Evolutionary conservation across 495 filamentous ascomycete genomes (phyloP), one percentile per base, ranked within the genome.

Genomic region (Aspergillus baeticus): DNA sequence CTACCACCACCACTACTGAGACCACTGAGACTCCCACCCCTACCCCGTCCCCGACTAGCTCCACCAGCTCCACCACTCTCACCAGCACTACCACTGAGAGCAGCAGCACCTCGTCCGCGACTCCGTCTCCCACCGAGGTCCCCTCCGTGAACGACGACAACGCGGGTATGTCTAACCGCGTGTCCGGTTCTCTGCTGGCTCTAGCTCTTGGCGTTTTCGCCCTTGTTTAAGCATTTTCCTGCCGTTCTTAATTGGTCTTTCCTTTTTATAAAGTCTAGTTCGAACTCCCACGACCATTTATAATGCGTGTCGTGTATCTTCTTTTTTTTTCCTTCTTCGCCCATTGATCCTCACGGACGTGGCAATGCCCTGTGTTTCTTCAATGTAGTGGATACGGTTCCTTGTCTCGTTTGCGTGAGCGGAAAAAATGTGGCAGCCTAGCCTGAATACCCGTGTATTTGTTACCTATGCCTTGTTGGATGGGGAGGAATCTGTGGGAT

Each of bases 51-150:
- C 43, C 46, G 33, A 45, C 35, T 22, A 53, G 49, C 36, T 43
- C 51, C 14, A 45, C 51, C 35, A 53, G 36, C 37, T 23, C 43
- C 45, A 51, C 33, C 62, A 44, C 60, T 33, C 67, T 80, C 22
- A 73, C 66, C 10, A 54, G 61, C 47, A 74, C 74, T 48, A 71
- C 73, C 36, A 69, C 70, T 15, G 58, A 67, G 5, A 49, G 33
- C 10, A 58, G 68, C 26, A 56, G 61, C 50, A 65, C 71, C 20
- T 52, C 65, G 10, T 92, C 14, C 77, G 82, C 54, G 77, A 91
- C 52, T 91, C 91, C 61, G 71, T 85, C 18, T 65, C 75, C n/a
- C 66, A 68, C 49, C 57, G 78, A 54, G 56, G 77, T n/a, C 63
- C 84, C 29, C 58, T 57, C 49, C 44, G 23, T 42, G 21, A 52